Conservation (phyloP, 345 rosid species). For the Pistacia vera region DNA sequence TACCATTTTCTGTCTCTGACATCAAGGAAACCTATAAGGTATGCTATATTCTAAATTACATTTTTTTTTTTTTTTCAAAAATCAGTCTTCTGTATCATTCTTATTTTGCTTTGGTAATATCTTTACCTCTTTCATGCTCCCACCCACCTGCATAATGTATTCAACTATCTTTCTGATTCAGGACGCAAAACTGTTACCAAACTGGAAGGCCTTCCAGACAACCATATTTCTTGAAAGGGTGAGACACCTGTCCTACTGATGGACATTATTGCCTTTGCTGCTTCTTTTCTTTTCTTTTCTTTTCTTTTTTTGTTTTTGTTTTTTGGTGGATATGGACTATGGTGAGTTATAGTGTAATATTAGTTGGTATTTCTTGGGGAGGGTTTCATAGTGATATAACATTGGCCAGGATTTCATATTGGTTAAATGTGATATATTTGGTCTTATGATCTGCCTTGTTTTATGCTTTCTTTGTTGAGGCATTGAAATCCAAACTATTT, state of each 20-base stretch:
- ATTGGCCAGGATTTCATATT: neutral
- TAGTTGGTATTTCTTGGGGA: neutral
- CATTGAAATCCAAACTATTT: neutral
- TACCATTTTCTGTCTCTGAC: slow-evolving; percentile 60
- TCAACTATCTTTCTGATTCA: slow-evolving; percentile 28
- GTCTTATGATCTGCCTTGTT: neutral
- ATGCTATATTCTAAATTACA: neutral
- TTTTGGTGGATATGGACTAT: neutral
- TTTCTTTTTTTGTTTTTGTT: too few species aligned
- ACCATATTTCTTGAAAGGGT: slow-evolving; percentile 84
- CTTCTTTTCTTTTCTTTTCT: neutral
- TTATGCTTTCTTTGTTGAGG: neutral
- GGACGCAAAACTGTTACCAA: slow-evolving; percentile 71
- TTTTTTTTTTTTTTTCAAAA: slow-evolving; percentile 7
- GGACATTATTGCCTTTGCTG: neutral
- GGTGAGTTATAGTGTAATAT: neutral
- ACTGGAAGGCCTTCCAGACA: slow-evolving; percentile 96
- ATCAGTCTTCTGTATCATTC: neutral
- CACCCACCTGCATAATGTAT: neutral
- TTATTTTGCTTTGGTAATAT: slow-evolving; percentile 9
- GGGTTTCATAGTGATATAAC: neutral
- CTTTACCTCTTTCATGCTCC: slow-evolving; percentile 5
- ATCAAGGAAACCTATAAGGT: slow-evolving; percentile 79
- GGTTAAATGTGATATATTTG: neutral
- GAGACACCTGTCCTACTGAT: slow-evolving; percentile 28